A percentile compares a stretch with the other conserved stretches of the same genome.
Evolutionary conservation across 2,329 filamentous ascomycete genomes (phyloP).

Genomic region (Madurella mycetomatis): DNA sequence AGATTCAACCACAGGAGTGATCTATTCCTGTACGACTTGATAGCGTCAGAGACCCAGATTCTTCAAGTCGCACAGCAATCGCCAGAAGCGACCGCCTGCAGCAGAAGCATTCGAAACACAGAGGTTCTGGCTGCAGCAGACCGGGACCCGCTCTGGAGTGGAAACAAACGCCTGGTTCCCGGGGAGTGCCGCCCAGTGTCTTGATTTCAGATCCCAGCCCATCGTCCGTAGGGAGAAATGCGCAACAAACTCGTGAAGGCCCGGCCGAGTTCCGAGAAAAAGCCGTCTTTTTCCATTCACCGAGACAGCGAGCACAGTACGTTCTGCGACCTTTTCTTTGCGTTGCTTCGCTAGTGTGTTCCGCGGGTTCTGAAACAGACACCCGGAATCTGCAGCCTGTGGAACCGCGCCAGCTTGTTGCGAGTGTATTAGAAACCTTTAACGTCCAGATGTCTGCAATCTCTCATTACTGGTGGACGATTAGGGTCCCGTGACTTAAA

Average conservation of each 20-base stretch:
- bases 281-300: constrained; percentile 26
- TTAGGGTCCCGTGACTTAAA: no score
- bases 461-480: background rate
- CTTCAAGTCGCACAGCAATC: background rate
- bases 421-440: constrained; percentile 2
- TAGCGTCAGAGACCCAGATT: no score
- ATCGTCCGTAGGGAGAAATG: constrained; percentile 24
- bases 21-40: no score
- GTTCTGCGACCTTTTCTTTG: constrained; percentile 12
- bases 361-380: constrained; percentile 10
- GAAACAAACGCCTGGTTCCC: constrained; percentile 11
- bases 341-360: background rate
- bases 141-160: constrained; percentile 15
- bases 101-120: constrained; percentile 5
- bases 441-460: background rate
- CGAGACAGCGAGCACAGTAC: constrained; percentile 25
- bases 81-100: background rate
- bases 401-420: constrained; percentile 7
- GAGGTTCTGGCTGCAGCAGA: constrained; percentile 9
- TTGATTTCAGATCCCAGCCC: constrained; percentile 5
- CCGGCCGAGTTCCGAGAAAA: constrained; percentile 25
- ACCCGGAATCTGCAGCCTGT: constrained; percentile 8
- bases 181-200: constrained; percentile 4
- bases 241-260: constrained; percentile 27
- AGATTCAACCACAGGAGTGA: background rate